These are phyloP conservation scores for Trametes gibbosa DNA, from an alignment of 768 basidiomycete genomes.

Conservation along the genomic window DNA sequence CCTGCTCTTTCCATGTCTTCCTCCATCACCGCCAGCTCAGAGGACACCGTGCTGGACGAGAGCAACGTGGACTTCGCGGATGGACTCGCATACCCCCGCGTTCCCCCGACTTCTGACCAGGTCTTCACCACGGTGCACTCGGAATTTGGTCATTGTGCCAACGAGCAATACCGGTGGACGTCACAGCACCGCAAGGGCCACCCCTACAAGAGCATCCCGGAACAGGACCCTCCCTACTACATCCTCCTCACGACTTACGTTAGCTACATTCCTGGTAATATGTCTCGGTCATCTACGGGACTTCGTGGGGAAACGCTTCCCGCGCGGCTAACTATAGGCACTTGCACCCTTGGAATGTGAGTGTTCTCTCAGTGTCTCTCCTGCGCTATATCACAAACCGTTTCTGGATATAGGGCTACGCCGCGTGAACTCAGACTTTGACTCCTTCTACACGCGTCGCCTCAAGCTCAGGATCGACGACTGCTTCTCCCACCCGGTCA, in stretches of 20 bases:
- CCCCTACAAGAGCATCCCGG: slow-evolving; percentile 51
- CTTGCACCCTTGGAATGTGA: slow-evolving; percentile 78
- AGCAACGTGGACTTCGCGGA: slow-evolving; percentile 42
- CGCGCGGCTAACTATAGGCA: slow-evolving; percentile 68
- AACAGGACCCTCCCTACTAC: slow-evolving; percentile 90
- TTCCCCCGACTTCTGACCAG: slow-evolving; percentile 80
- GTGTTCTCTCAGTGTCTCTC: slow-evolving; percentile 31
- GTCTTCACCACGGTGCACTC: slow-evolving; percentile 77
- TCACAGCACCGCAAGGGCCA: slow-evolving; percentile 56
- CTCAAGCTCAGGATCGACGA: slow-evolving; percentile 94
- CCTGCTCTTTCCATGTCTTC: slow-evolving; percentile 75
- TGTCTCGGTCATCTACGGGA: slow-evolving; percentile 90
- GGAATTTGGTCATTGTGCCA: slow-evolving; percentile 90
- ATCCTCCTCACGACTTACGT: slow-evolving; percentile 90
- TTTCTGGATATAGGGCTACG: slow-evolving; percentile 70
- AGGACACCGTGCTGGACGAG: slow-evolving; percentile 63
- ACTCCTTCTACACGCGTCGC: slow-evolving; percentile 98
- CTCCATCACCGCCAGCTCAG: slow-evolving; percentile 64
- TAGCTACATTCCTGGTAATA: slow-evolving; percentile 90
- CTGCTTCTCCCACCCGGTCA: slow-evolving; percentile 89
- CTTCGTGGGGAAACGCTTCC: slow-evolving; percentile 88
- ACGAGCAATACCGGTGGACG: slow-evolving; percentile 67
- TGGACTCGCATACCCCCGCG: slow-evolving; percentile 56
- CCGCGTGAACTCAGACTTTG: slow-evolving; percentile 97
- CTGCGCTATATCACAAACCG: slow-evolving; percentile 6